These are phyloP conservation scores for Plasmodium blacklocki DNA, from an alignment of 169 alveolate species.

Conservation along the genomic window DNA sequence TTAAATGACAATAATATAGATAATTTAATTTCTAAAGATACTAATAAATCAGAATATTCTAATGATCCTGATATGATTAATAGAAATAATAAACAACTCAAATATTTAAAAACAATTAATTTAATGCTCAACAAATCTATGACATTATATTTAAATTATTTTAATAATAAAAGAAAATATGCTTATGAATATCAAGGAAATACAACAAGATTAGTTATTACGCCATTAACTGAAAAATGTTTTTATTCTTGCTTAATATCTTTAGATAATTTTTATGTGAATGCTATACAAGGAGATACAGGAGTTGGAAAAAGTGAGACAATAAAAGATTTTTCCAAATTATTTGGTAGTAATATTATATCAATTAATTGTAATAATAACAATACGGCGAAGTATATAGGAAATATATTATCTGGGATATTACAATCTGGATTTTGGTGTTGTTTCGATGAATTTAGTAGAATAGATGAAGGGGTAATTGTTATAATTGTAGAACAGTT, in stretches of 20 bases:
- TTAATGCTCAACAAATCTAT: conserved; percentile 76
- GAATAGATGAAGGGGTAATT: conserved; percentile 96
- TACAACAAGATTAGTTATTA: conserved; percentile 96
- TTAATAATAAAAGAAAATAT: conserved; percentile 94
- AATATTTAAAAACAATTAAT: conserved; percentile 65
- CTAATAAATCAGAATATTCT: conserved; percentile 5
- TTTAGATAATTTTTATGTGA: conserved; percentile 95
- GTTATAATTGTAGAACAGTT: conserved; percentile 97
- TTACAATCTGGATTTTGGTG: conserved; percentile 98
- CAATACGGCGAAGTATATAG: conserved; percentile 94
- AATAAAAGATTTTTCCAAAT: conserved; percentile 96
- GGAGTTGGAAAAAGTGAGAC: conserved; percentile 99
- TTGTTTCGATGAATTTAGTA: conserved; percentile 98
- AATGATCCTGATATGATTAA: conserved; percentile 17
- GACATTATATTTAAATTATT: conserved; percentile 91
- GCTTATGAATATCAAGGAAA: conserved; percentile 98
- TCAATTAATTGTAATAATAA: conserved; percentile 97
- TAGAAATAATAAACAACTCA: conserved; percentile 55
- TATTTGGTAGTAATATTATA: conserved; percentile 95
- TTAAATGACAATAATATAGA: not conserved
- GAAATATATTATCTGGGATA: conserved; percentile 96
- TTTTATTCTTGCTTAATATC: conserved; percentile 96
- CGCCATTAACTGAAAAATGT: conserved; percentile 98
- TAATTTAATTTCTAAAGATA: conserved; percentile 16
- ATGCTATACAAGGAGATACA: conserved; percentile 98